A percentile compares a stretch with the other conserved stretches of the same genome.
phyloP scores from a whole-genome alignment of 2,329 filamentous ascomycete species.

The Penicillium sp. region DNA sequence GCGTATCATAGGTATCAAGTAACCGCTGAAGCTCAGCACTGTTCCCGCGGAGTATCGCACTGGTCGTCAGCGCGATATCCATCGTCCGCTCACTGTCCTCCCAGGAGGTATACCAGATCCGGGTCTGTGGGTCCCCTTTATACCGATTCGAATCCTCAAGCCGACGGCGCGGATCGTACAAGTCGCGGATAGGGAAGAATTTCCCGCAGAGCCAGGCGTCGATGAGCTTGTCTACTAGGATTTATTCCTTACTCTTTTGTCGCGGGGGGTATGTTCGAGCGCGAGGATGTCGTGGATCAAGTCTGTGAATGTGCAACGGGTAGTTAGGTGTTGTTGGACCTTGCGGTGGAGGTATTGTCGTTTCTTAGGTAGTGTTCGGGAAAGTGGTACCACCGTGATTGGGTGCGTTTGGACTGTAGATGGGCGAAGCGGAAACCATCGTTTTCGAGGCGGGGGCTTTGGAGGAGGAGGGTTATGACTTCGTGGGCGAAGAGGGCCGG shows the following conservation, averaged over 20 bases:
- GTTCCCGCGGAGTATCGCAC: background rate
- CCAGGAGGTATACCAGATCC: background rate
- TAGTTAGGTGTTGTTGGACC: background rate
- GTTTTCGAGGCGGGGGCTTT: background rate
- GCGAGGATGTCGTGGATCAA: background rate
- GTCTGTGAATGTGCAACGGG: background rate
- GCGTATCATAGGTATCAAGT: background rate
- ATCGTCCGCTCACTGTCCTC: background rate
- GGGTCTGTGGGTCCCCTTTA: too few relatives aligned
- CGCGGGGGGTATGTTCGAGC: background rate
- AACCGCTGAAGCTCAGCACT: background rate
- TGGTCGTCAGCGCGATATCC: background rate
- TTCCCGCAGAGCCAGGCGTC: constrained; percentile 1
- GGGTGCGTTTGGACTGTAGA: background rate
- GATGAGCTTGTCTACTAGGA: background rate
- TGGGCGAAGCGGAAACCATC: background rate
- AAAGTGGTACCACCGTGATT: background rate
- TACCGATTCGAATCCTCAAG: background rate
- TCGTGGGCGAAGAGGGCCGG: background rate
- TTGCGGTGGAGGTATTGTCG: background rate
- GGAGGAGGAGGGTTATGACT: background rate
- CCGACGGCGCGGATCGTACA: background rate
- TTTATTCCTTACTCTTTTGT: background rate
- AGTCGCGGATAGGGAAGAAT: background rate
- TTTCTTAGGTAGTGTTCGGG: background rate